phyloP scores from a whole-genome alignment of 2,329 filamentous ascomycete genomes.

The Fusarium hainanense region DNA sequence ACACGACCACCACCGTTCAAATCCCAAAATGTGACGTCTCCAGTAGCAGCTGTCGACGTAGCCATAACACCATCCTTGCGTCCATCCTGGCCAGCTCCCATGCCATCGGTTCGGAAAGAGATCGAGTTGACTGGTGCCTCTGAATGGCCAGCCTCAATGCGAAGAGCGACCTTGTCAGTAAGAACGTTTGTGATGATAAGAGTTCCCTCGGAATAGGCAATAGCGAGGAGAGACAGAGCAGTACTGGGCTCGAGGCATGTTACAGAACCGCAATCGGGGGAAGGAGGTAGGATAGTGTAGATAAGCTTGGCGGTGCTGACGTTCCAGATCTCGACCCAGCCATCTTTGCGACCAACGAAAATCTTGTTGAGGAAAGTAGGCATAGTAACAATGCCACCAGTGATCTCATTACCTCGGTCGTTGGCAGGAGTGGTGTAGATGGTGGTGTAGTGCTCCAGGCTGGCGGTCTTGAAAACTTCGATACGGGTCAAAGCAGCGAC shows the following conservation, averaged over 20 bases:
- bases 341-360: constrained; percentile 87
- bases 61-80: constrained; percentile 92
- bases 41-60: constrained; percentile 80
- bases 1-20: constrained; percentile 88
- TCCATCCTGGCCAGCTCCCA: constrained; percentile 89
- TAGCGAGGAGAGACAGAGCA: constrained; percentile 84
- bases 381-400: constrained; percentile 84
- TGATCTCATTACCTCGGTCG: constrained; percentile 74
- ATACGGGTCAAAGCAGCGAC: constrained; percentile 80
- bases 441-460: constrained; percentile 90
- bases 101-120: constrained; percentile 88
- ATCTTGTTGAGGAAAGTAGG: constrained; percentile 97
- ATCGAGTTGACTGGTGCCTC: constrained; percentile 81
- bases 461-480: constrained; percentile 88
- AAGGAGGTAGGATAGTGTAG: constrained; percentile 86
- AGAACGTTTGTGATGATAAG: constrained; percentile 85
- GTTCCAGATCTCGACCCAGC: constrained; percentile 97
- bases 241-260: constrained; percentile 87
- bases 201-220: constrained; percentile 84
- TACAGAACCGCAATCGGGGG: constrained; percentile 79
- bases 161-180: constrained; percentile 77
- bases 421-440: constrained; percentile 69
- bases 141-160: constrained; percentile 73
- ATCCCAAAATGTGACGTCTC: constrained; percentile 97
- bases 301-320: constrained; percentile 90